Evolutionary conservation across 768 basidiomycete genomes (phyloP).

Genomic region (Phallus indusiatus): DNA sequence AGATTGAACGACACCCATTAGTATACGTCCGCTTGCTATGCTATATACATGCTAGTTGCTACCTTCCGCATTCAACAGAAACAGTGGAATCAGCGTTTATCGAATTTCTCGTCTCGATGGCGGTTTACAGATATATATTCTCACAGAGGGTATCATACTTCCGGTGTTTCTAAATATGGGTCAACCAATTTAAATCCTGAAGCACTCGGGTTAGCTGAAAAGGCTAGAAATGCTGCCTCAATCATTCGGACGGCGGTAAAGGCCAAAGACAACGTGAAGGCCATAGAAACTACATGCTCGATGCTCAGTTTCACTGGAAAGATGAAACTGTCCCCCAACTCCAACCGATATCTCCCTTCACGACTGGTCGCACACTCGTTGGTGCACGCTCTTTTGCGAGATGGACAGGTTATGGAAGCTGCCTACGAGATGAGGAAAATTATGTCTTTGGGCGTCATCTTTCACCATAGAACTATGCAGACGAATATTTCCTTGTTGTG

Average conservation of each 20-base stretch:
- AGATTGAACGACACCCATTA: background rate
- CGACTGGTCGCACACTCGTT: conserved; percentile 55
- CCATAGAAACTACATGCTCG: background rate
- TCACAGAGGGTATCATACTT: background rate
- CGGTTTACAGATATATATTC: background rate
- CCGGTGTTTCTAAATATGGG: background rate
- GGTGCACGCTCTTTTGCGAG: conserved; percentile 53
- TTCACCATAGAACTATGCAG: conserved; percentile 43
- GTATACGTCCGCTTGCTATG: background rate
- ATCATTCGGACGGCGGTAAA: background rate
- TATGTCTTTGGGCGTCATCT: conserved; percentile 41
- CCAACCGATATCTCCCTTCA: conserved; percentile 42
- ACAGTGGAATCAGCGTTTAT: background rate
- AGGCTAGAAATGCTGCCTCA: background rate
- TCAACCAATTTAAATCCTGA: background rate
- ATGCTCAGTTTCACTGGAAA: background rate
- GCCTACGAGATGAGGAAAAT: conserved; percentile 38
- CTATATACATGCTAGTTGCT: background rate
- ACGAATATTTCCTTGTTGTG: conserved; percentile 26
- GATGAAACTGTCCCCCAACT: conserved; percentile 32
- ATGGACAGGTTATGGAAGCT: conserved; percentile 39
- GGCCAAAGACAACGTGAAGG: background rate
- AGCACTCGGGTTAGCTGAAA: background rate
- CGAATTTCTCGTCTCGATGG: background rate
- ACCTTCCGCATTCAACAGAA: background rate